Conservation (phyloP, 805 yeast species). For the Metschnikowia koreensis region DNA sequence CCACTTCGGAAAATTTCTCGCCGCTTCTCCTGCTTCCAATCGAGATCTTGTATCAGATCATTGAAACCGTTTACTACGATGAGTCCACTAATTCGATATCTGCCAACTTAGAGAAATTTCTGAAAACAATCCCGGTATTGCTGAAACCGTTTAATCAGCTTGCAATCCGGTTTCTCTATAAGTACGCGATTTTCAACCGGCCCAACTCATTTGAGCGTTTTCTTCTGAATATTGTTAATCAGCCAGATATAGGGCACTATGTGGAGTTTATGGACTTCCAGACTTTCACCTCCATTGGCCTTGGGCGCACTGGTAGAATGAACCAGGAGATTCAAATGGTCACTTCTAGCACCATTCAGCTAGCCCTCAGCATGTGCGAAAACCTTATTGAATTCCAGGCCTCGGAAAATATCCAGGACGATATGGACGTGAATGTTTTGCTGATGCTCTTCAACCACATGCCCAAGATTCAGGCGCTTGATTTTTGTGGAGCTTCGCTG, state of each 20-base stretch:
- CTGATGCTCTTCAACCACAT: slow-evolving; percentile 52
- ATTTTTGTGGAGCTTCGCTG: slow-evolving; percentile 86
- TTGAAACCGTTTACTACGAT: slow-evolving; percentile 55
- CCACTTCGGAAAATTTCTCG: slow-evolving; percentile 14
- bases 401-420: slow-evolving; percentile 82
- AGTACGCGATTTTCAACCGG: slow-evolving; percentile 70
- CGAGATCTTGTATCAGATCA: slow-evolving; percentile 53
- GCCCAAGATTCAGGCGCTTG: slow-evolving; percentile 63
- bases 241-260: slow-evolving; percentile 50
- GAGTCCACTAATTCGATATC: slow-evolving; percentile 52
- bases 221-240: slow-evolving; percentile 49
- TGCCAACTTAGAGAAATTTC: slow-evolving; percentile 49
- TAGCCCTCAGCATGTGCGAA: slow-evolving; percentile 61
- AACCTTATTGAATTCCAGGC: slow-evolving; percentile 77
- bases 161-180: slow-evolving; percentile 57
- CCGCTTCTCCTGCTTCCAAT: slow-evolving; percentile 45
- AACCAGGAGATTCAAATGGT: slow-evolving; percentile 90
- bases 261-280: slow-evolving; percentile 82
- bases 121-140: slow-evolving; percentile 53
- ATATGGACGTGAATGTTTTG: slow-evolving; percentile 61
- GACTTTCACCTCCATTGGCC: slow-evolving; percentile 83
- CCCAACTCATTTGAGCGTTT: slow-evolving; percentile 79
- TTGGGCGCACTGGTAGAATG: slow-evolving; percentile 88
- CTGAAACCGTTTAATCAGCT: slow-evolving; percentile 58
- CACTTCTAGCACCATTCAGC: slow-evolving; percentile 65